Evolutionary conservation across 108 stramenopile species (phyloP), one percentile per base, ranked within the genome.

Genomic region (Conticribra guillardii): DNA sequence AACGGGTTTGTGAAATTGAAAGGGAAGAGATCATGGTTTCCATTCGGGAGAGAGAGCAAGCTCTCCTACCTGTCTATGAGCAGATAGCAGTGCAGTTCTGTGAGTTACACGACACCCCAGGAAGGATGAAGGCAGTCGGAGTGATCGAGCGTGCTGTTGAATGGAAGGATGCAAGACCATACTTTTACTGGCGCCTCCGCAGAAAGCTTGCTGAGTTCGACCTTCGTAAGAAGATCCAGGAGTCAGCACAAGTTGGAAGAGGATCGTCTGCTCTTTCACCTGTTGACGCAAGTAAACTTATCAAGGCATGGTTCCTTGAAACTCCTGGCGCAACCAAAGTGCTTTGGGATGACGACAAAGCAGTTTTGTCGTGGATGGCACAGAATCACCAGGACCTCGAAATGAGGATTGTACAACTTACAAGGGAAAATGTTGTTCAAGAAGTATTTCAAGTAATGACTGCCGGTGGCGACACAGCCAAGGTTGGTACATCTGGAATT

Each of bases 81-180:
- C 96, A 98, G 74, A 94, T 99, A 61, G 84, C 98, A 19, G 97
- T 98, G 16, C 96, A 97, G 64, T 99, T 99, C 82, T 99, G 98
- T 27, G 99, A 99, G 72, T 81, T 99, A 28, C 99, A 99, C 71
- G 99, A 99, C 69, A 98, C 97, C 33, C 98, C 99, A 28, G 99
- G 98, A 19, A 86, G 99, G 15, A 99, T 99, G 99, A 85, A 94
- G 79, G 97, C 98, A 53, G 97, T 96, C 64, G 98, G 98, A 50
- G 98, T 98, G 4, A 98, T 99, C 76, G 70, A 96, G 50, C 68
- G 83, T 31, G 84, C 87, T 29, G 95, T 99, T 5, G 93, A 94
- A 72, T 99, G 99, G 99, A 71, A 60, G 26, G 26, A 85, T 29
- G 82, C 97, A 3, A 84, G 99, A 30, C 62, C 84, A 8, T 97